Percentiles rank a stretch among this genome's conserved stretches.
phyloP scores from a whole-genome alignment of 345 rosid species.

The Salix viminalis region DNA sequence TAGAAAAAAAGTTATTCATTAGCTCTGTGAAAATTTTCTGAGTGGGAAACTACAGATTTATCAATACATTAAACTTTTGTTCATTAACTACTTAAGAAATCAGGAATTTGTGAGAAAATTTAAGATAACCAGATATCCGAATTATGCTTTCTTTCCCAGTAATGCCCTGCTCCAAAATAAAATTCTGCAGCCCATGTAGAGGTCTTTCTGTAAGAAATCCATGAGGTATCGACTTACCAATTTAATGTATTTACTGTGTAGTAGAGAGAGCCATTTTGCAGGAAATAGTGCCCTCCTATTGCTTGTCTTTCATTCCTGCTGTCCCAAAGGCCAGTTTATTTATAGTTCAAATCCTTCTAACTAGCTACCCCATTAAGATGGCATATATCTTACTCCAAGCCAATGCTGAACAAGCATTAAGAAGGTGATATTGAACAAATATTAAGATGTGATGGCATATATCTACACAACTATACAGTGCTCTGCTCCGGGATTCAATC shows the following conservation, averaged over 20 bases:
- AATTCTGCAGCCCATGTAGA: not conserved
- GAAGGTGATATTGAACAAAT: not conserved
- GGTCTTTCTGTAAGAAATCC: not conserved
- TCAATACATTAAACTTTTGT: not conserved
- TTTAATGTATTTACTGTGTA: not conserved
- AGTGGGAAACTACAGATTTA: not conserved
- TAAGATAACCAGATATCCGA: not conserved
- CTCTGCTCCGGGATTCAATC: constrained; percentile 32
- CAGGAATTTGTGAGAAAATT: not conserved
- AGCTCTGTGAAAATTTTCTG: not conserved
- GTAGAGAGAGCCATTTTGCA: not conserved
- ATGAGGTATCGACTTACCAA: not conserved
- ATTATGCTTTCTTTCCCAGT: not conserved
- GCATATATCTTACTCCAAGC: not conserved
- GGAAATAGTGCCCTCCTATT: not conserved
- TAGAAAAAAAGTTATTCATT: not conserved
- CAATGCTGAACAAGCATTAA: not conserved
- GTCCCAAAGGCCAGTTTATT: not conserved
- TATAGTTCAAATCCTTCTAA: not conserved
- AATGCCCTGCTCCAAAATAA: not conserved
- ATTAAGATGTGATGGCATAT: too few species aligned
- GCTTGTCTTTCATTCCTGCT: not conserved
- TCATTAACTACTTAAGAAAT: not conserved
- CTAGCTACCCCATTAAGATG: not conserved
- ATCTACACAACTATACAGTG: constrained; percentile 50